Evolutionary conservation across 2,329 filamentous ascomycete species (phyloP), one percentile per base, ranked within the genome.

Genomic region (Fonsecaea monophora): DNA sequence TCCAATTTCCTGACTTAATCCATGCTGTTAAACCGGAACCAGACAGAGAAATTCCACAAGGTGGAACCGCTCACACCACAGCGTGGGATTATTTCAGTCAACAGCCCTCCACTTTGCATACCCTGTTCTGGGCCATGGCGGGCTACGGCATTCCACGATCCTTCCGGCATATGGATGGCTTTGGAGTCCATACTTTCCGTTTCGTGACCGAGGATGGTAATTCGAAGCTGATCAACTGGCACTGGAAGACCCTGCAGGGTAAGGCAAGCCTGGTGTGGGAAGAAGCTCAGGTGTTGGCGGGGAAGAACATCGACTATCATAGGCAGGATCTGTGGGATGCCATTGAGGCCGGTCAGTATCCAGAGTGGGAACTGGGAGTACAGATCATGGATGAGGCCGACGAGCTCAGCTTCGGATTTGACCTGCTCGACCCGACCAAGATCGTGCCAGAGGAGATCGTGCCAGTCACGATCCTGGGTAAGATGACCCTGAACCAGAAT

Each of bases 251-350:
- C n/a, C 34, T 57, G 15, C 55, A 57, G 10, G 55, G 55, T 4
- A 57, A 57, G 34, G 55, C 55, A 37, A 57, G 55, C 35, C 18
- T 57, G 55, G 55, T 57, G 32, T 57, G 55, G 55, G 55, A 57
- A 15, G 55, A 57, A 57, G 55, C 55, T 10, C 55, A 57, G 37
- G 55, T 57, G n/a, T 30, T 57, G 32, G 8, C 55, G 8, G 55
- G 55, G 15, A 57, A 57, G 55, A 57, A 57, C 34, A 40, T 40
- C 32, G 55, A 57, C 18, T 34, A 34, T 4, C 34, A 57, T n/a
- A 57, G 55, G 37, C 32, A 38, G 32, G 55, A 57, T 40, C 34
- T 57, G 18, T 57, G 32, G 32, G 35, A 57, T 32, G 55, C 55
- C 21, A 57, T 57, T 15, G 55, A 57, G 55, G 37, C 32, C 10